Base-by-base conservation (phyloP, 495 filamentous ascomycete genomes). In the Pyrenopolyporus hunteri region DNA sequence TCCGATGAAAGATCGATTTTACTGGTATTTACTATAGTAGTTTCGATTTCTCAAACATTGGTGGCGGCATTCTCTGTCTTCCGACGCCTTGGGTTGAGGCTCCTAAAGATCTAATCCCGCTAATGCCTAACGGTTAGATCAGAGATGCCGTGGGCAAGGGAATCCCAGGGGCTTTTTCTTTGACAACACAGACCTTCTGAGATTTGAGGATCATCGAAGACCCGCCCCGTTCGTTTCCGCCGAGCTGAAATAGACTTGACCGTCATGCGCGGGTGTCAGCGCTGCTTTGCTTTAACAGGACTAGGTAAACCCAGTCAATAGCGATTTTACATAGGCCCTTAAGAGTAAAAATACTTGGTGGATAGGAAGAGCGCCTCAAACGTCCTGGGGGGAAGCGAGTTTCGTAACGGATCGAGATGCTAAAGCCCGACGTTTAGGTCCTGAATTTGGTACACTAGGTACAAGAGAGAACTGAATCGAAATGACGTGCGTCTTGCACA, bases 131-230 rank as follows among this genome's bases (percentile, higher is more conserved):
- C 37, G 45, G 46, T 57, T 36, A 45, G 60, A 58, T 58, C 62
- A 56, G 23, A 59, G 56, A 56, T 59, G 44, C n/a, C 62, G 37
- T 44, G 62, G 50, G 42, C n/a, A n/a, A n/a, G n/a, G n/a, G n/a
- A n/a, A n/a, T n/a, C 13, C 49, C 23, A 36, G 22, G 59, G 50
- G 56, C 29, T 49, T 49, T 16, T 14, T 17, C 10, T 32, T 32
- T 9, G 35, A 58, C 29, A 57, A 44, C 54, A 43, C 45, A 25
- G 49, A 49, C 35, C 11, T 23, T 37, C 33, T 46, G 44, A 65
- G 48, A 59, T 59, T 65, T 52, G 62, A 60, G 62, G 62, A 25
- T 51, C 33, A 60, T 65, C 62, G 60, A 65, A 65, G 50, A 44
- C 26, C 26, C 23, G 26, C 55, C 55, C 49, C 55, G 55, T 42